Evolutionary conservation across 805 yeast species (phyloP), one percentile per base, ranked within the genome.

Genomic region (Candida stauntonica): DNA sequence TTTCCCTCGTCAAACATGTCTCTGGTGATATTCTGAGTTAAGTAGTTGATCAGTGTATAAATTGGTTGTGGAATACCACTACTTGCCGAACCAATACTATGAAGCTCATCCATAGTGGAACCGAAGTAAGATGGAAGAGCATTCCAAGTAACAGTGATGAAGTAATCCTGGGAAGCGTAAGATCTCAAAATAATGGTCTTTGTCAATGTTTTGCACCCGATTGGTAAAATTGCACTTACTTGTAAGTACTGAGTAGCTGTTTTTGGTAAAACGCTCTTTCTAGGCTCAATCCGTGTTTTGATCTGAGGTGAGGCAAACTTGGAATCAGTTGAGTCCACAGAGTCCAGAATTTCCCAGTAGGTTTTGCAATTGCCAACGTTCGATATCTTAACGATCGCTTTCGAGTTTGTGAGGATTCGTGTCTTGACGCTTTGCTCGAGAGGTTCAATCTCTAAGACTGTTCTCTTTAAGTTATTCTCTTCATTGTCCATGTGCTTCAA

Each of bases 401-500:
- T 54, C 26, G 33, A 61, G 41, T 30, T 61, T 54, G 27, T 55
- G 46, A 29, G 49, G n/a, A 48, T 62, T 7, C 48, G 47, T 53
- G 30, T 46, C 31, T 11, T 52, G 30, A 16, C 44, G 39, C 19
- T 64, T 38, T 28, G 67, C 66, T 37, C 68, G 43, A 23, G 61
- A 57, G 31, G 57, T 45, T 17, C 41, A 17, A 75, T 67, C 3
- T 54, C 51, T 2, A 75, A 64, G 3, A 52, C 50, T 2, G 73
- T 67, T 18, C 75, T 60, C 12, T 64, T 53, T 5, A 63, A 54
- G 33, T 47, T 51, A 31, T 75, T 75, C 43, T 70, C 73, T 7
- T 68, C 58, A 16, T 59, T 61, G 27, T 78, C 75, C 26, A 70
- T 48, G 26, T 60, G 58, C 45, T 62, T 62, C 26, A 68, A 55